These are phyloP conservation scores for Pleurotus giganteus DNA, from an alignment of 768 basidiomycete genomes.

Conservation along the genomic window DNA sequence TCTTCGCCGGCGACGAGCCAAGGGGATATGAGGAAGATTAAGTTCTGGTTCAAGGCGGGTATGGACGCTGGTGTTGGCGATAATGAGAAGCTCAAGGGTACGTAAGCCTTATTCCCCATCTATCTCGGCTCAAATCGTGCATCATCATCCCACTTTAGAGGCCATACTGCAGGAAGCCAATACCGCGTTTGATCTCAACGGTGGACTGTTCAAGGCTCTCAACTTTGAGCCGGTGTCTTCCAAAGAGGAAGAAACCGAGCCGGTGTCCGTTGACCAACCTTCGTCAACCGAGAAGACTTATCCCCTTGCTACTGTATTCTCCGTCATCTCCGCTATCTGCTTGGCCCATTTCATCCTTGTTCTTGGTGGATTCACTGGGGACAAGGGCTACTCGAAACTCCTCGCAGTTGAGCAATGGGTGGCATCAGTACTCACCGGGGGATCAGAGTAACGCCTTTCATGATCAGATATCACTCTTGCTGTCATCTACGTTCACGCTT, in stretches of 20 bases:
- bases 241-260: constrained; percentile 31
- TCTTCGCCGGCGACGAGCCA: constrained; percentile 38
- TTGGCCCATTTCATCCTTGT: constrained; percentile 49
- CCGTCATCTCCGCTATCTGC: constrained; percentile 34
- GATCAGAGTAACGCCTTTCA: constrained; percentile 5
- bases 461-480: neutral
- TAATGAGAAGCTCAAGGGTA: constrained; percentile 41
- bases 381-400: constrained; percentile 44
- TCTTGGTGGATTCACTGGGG: constrained; percentile 44
- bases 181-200: constrained; percentile 47
- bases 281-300: constrained; percentile 6
- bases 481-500: constrained; percentile 5
- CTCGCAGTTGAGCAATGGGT: constrained; percentile 40
- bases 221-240: constrained; percentile 33
- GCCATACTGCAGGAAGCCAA: constrained; percentile 48
- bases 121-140: neutral
- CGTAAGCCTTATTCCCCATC: constrained; percentile 8
- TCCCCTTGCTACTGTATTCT: constrained; percentile 20
- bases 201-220: constrained; percentile 42
- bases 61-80: constrained; percentile 50
- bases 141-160: constrained; percentile 24
- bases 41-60: constrained; percentile 65
- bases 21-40: constrained; percentile 70
- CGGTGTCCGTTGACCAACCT: neutral
- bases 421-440: neutral